Conservation (phyloP, 2,329 filamentous ascomycete species). For the Penicillium sp. region DNA sequence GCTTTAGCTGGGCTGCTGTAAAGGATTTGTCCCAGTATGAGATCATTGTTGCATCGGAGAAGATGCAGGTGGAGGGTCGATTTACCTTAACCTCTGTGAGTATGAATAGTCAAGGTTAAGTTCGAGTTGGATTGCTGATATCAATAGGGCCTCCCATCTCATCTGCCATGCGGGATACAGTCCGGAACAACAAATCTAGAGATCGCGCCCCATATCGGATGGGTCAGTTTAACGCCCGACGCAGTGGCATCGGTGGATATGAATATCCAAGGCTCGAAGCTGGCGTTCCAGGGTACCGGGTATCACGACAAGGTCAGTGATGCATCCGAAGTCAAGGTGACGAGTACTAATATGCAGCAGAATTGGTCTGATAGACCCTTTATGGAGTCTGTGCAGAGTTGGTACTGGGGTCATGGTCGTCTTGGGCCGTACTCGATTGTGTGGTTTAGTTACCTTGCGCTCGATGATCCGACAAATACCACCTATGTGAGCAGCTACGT, state of each 20-base stretch:
- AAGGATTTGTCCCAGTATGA: conserved; percentile 10
- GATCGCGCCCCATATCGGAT: conserved; percentile 34
- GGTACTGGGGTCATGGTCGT: conserved; percentile 46
- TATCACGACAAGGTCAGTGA: conserved; percentile 46
- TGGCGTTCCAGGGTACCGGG: conserved; percentile 37
- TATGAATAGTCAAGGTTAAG: not conserved
- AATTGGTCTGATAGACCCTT: conserved; percentile 44
- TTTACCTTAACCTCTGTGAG: conserved; percentile 13
- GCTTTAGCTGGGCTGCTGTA: conserved; percentile 11
- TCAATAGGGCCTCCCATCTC: conserved; percentile 1
- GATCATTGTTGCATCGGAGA: conserved; percentile 9
- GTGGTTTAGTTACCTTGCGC: conserved; percentile 39
- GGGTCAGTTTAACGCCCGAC: conserved; percentile 38
- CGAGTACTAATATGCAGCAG: conserved; percentile 18
- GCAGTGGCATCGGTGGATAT: conserved; percentile 30
- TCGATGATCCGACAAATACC: conserved; percentile 20
- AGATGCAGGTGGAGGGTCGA: conserved; percentile 12
- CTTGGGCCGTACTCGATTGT: conserved; percentile 43
- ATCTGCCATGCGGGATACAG: conserved; percentile 18
- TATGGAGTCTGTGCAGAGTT: conserved; percentile 27
- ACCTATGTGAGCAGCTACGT: conserved; percentile 30
- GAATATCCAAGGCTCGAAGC: conserved; percentile 24
- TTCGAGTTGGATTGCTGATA: not conserved
- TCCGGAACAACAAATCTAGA: conserved; percentile 5
- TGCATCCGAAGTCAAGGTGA: not conserved